These are phyloP conservation scores for Parathielavia appendiculata DNA, from an alignment of 495 filamentous ascomycete genomes.

Conservation along the genomic window DNA sequence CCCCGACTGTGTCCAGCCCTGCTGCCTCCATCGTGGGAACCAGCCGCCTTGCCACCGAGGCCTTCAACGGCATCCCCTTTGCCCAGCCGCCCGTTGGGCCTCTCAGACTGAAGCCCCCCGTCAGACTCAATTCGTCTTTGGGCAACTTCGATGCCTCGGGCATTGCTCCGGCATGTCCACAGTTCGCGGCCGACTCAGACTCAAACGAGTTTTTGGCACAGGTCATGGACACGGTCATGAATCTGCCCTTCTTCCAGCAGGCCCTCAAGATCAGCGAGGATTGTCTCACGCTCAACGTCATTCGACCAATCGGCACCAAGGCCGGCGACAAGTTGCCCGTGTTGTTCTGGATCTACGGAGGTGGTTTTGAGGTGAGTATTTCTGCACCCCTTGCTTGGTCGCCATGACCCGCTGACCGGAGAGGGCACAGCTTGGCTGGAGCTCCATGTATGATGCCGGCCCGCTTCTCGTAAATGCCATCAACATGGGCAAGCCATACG, in stretches of 20 bases:
- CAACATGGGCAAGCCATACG: conserved; percentile 52
- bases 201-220: conserved; percentile 37
- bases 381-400: too few relatives aligned
- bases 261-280: conserved; percentile 53
- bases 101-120: conserved; percentile 41
- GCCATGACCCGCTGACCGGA: not conserved
- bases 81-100: conserved; percentile 41
- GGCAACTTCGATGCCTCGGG: conserved; percentile 50
- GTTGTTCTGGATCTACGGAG: conserved; percentile 70
- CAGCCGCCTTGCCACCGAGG: conserved; percentile 29
- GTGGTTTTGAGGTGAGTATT: conserved; percentile 54
- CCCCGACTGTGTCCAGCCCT: conserved; percentile 44
- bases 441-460: conserved; percentile 53
- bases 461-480: conserved; percentile 50
- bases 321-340: conserved; percentile 57
- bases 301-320: conserved; percentile 55
- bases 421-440: conserved; percentile 42
- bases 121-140: conserved; percentile 37
- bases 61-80: conserved; percentile 48
- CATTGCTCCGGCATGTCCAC: conserved; percentile 49
- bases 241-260: conserved; percentile 55
- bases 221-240: conserved; percentile 48
- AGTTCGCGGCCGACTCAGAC: conserved; percentile 47
- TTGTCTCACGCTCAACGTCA: conserved; percentile 61
- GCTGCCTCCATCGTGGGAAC: conserved; percentile 50